phyloP scores from a whole-genome alignment of 1,284 basidiomycete species.

The Ceratobasidium sp. region DNA sequence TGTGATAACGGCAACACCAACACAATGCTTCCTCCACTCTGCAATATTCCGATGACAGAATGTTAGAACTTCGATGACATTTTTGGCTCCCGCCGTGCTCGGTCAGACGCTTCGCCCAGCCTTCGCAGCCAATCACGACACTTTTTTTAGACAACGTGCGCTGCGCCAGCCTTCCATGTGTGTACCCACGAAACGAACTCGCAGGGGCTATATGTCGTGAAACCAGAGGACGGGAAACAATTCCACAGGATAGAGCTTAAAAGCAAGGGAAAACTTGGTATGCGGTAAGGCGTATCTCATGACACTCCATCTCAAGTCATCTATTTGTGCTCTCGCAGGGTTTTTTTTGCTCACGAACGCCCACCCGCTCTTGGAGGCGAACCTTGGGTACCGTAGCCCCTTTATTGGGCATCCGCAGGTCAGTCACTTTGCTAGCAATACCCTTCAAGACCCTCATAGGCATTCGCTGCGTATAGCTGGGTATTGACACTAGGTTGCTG shows the following conservation, averaged over 20 bases:
- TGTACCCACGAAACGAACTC: neutral
- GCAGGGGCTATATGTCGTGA: neutral
- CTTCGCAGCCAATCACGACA: constrained; percentile 3
- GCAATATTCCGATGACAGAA: too few species aligned
- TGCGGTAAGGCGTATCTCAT: neutral
- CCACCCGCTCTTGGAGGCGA: constrained; percentile 22
- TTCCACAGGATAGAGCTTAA: neutral
- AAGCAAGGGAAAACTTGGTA: neutral
- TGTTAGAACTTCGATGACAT: too few species aligned
- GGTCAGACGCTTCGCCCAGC: neutral
- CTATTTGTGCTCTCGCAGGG: neutral
- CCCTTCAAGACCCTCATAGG: neutral
- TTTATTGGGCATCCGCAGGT: constrained; percentile 26
- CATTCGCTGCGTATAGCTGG: neutral
- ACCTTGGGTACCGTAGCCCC: constrained; percentile 22
- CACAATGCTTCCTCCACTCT: too few species aligned
- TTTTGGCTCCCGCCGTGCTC: neutral
- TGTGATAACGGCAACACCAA: too few species aligned
- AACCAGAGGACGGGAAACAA: neutral
- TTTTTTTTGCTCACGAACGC: neutral
- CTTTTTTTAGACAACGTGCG: constrained; percentile 17
- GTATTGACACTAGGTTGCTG: constrained; percentile 9
- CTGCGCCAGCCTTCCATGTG: too few species aligned
- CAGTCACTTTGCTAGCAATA: neutral
- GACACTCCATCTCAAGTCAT: neutral